phyloP scores from a whole-genome alignment of 495 filamentous ascomycete genomes.

The Copromyces sp. region DNA sequence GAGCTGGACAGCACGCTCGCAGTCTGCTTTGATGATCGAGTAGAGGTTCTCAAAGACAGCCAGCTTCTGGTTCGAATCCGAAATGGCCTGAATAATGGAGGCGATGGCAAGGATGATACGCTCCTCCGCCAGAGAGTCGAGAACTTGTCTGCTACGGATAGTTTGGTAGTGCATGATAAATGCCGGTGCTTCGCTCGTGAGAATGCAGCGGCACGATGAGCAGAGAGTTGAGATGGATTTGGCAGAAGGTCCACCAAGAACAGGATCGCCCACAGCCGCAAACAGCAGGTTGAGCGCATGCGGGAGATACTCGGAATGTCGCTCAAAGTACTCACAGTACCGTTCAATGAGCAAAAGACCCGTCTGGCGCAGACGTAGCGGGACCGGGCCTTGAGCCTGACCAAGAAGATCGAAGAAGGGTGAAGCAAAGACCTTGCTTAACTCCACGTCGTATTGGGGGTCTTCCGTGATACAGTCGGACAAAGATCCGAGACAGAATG shows the following conservation, averaged over 20 bases:
- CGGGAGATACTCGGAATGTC: slow-evolving; percentile 59
- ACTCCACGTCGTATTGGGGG: slow-evolving; percentile 49
- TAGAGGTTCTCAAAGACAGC: slow-evolving; percentile 55
- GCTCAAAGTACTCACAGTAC: slow-evolving; percentile 75
- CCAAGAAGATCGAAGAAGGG: slow-evolving; percentile 50
- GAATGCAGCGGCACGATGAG: slow-evolving; percentile 61
- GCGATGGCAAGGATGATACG: slow-evolving; percentile 74
- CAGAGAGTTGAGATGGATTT: slow-evolving; percentile 72
- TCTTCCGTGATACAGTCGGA: slow-evolving; percentile 67
- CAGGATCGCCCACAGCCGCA: slow-evolving; percentile 53
- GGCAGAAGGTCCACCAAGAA: slow-evolving; percentile 62
- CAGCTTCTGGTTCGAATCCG: slow-evolving; percentile 51
- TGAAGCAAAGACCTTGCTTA: slow-evolving; percentile 61
- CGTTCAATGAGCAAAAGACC: slow-evolving; percentile 65
- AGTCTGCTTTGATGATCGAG: slow-evolving; percentile 51
- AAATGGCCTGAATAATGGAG: slow-evolving; percentile 70
- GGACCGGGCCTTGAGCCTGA: slow-evolving; percentile 37
- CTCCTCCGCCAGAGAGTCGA: slow-evolving; percentile 67
- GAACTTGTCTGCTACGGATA: slow-evolving; percentile 46
- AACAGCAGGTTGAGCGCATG: slow-evolving; percentile 76
- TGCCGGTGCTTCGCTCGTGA: slow-evolving; percentile 59
- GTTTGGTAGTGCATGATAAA: slow-evolving; percentile 71
- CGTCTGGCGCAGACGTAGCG: slow-evolving; percentile 64
- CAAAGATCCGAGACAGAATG: slow-evolving; percentile 69
- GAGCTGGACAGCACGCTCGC: slow-evolving; percentile 33